Percentiles rank a stretch among this genome's conserved stretches.
These are phyloP conservation scores for Aspergillus arachidicola DNA, from an alignment of 2,329 filamentous ascomycete species.

Conservation along the genomic window DNA sequence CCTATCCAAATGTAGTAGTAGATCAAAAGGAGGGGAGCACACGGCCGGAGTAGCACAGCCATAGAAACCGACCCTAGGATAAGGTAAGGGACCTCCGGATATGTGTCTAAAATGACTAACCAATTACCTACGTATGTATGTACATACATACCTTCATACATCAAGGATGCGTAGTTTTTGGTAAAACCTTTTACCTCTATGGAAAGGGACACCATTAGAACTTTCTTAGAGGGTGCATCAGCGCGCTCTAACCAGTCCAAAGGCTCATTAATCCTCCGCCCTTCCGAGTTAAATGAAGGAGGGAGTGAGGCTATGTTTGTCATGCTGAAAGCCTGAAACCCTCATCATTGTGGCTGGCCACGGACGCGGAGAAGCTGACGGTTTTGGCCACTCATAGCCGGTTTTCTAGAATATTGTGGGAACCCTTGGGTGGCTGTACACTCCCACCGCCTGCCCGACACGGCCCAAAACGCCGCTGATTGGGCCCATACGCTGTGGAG, in stretches of 20 bases:
- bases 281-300: constrained; percentile 2
- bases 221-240: not conserved
- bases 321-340: constrained; percentile 11
- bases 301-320: constrained; percentile 18
- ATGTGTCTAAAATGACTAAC: not conserved
- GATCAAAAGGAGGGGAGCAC: not conserved
- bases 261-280: not conserved
- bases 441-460: constrained; percentile 8
- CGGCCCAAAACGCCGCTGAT: not conserved
- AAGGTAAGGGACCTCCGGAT: not conserved
- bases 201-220: not conserved
- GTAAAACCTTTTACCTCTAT: not conserved
- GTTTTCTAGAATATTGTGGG: constrained; percentile 11
- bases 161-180: not conserved
- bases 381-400: constrained; percentile 1
- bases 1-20: not conserved
- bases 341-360: constrained; percentile 12
- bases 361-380: not conserved
- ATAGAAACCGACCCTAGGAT: not conserved
- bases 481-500: not conserved
- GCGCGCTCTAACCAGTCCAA: not conserved
- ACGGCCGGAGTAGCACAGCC: not conserved
- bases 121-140: not conserved
- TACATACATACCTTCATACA: not conserved
- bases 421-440: constrained; percentile 9